Base-by-base conservation (phyloP, 495 filamentous ascomycete genomes). In the Chaetomium cochliodes region DNA sequence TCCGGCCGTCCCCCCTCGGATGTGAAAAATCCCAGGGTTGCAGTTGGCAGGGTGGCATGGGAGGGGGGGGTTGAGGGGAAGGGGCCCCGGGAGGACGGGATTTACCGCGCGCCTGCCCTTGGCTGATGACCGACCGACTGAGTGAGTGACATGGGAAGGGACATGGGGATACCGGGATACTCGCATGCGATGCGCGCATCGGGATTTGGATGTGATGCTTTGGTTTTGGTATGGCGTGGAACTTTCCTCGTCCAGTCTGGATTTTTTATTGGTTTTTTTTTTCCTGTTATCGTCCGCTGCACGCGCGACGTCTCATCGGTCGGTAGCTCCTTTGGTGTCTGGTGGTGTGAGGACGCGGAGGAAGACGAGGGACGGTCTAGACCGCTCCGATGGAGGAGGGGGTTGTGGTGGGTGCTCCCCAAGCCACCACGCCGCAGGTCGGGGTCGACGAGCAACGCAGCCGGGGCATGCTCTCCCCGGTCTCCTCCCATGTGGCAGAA, bases 401-500 rank as follows among this genome's bases (percentile, higher is more conserved):
- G 5, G 30, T n/a, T 13, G 33, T 57, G 54, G 54, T 23, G 33
- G 23, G 12, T 57, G 54, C 25, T 9, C 8, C 46, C n/a, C 54
- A 42, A 57, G 54, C 54, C 54, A 42, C 56, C 22, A 46, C 20
- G 55, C 22, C 23, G 20, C 33, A 16, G 53, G 18, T 20, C 33
- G 33, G 12, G 50, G 12, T 28, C 12, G 50, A 16, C 25, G 28
- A 30, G 41, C 41, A 44, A 2, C 3, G 9, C 25, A 12, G n/a
- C 11, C 49, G 11, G 49, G 49, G 20, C 50, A 11, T 25, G 3
- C 23, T 18, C 50, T 50, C 50, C 50, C 50, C 25, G 28, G 52
- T 55, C 26, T 33, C 33, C 28, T 55, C 12, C 57, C 57, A 59
- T 59, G 57, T 59, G 57, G 57, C 57, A 59, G 57, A 9, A 30